phyloP scores from a whole-genome alignment of 257 asterid genomes.

The Salvia splendens region DNA sequence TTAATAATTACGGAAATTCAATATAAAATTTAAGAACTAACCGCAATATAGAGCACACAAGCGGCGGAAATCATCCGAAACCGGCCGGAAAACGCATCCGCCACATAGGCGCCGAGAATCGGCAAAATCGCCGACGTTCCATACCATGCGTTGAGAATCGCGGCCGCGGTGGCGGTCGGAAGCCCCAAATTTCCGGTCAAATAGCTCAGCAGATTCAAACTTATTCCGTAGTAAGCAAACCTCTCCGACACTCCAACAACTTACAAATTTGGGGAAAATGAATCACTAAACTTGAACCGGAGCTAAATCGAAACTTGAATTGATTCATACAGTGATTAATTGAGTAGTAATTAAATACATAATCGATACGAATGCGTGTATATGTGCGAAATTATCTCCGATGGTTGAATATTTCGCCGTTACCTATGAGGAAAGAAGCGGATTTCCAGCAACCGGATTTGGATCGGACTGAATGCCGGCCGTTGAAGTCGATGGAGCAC shows the following conservation, averaged over 20 bases:
- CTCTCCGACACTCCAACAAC: constrained; percentile 46
- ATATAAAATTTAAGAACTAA: constrained; percentile 15
- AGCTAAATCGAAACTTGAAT: too few species aligned
- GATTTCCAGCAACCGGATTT: constrained; percentile 47
- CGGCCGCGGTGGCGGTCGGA: constrained; percentile 46
- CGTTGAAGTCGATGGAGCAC: constrained; percentile 30
- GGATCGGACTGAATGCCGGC: constrained; percentile 25
- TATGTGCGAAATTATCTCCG: too few species aligned
- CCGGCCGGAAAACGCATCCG: constrained; percentile 46
- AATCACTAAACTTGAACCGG: too few species aligned
- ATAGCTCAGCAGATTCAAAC: constrained; percentile 42
- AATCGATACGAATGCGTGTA: too few species aligned
- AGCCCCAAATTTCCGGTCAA: constrained; percentile 46
- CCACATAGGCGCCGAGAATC: constrained; percentile 44
- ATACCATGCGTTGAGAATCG: constrained; percentile 41
- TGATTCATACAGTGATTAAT: background rate
- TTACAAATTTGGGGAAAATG: background rate
- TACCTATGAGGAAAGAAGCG: constrained; percentile 42
- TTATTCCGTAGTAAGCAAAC: constrained; percentile 43
- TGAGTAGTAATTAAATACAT: too few species aligned
- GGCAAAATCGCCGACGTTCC: constrained; percentile 43
- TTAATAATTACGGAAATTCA: too few species aligned
- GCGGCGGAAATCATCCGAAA: constrained; percentile 40
- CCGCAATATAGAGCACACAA: constrained; percentile 41
- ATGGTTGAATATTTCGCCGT: too few species aligned